Evolutionary conservation across 148 eudicot genomes (phyloP).

Genomic region (Chenopodium formosanum): DNA sequence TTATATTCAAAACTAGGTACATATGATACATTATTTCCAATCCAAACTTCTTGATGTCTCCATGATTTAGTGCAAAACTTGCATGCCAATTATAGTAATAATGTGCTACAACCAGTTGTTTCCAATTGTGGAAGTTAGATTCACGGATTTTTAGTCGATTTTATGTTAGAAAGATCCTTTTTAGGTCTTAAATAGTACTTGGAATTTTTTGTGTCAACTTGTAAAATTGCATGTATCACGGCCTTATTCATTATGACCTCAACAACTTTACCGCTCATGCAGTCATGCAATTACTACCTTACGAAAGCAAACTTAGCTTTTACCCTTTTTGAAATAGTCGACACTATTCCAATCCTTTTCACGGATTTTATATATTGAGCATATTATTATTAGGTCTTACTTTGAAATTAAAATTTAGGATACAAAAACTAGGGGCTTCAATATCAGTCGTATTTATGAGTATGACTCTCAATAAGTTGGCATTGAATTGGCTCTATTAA

Average conservation of each 20-base stretch:
- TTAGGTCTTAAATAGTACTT: background rate
- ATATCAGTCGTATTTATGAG: background rate
- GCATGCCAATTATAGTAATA: background rate
- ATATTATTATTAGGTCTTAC: background rate
- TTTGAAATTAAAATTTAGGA: background rate
- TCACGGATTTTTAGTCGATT: background rate
- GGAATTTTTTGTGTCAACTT: too few relatives aligned
- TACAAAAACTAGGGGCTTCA: background rate
- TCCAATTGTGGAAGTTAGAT: background rate
- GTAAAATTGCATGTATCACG: too few relatives aligned
- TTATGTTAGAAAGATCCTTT: background rate
- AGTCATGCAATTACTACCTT: background rate
- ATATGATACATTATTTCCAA: background rate
- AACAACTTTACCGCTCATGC: background rate
- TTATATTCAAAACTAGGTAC: too few relatives aligned
- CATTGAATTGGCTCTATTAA: background rate
- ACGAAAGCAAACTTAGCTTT: background rate
- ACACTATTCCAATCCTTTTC: too few relatives aligned
- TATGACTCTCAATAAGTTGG: background rate
- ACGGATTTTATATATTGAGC: background rate
- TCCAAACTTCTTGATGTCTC: background rate
- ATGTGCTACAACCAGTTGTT: background rate
- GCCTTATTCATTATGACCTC: slow-evolving; percentile 1
- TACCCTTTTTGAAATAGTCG: too few relatives aligned
- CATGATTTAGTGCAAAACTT: background rate